Percentiles rank a stretch among this genome's conserved stretches.
Evolutionary conservation across 2,329 filamentous ascomycete genomes (phyloP).

Genomic region (Talaromyces verruculosus): DNA sequence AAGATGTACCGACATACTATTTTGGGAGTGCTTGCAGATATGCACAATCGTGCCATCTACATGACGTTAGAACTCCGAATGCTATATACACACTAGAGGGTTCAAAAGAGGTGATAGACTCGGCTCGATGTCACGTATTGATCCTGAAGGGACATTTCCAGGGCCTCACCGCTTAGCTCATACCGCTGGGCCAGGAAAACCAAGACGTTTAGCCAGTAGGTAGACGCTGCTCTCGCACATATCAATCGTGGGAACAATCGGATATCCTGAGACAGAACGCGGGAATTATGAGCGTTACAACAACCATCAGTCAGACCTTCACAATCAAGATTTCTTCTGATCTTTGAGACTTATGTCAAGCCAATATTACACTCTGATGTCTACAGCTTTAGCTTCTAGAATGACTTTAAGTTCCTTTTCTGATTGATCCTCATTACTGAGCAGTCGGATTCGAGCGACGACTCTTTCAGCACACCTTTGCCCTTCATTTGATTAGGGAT

Average conservation of each 20-base stretch:
- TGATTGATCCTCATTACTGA: background rate
- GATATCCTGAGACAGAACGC: background rate
- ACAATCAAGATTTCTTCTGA: background rate
- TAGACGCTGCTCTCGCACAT: background rate
- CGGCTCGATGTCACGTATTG: background rate
- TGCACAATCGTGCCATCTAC: background rate
- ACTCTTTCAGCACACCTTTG: background rate
- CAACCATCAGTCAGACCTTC: background rate
- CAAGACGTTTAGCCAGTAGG: too few species aligned
- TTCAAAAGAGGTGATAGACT: too few species aligned
- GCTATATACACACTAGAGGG: background rate
- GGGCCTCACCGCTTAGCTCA: background rate
- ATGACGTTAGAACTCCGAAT: background rate
- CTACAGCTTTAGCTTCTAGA: background rate
- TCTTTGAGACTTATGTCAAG: background rate
- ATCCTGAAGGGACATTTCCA: background rate
- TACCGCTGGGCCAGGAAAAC: background rate
- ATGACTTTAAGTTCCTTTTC: background rate
- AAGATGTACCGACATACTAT: background rate
- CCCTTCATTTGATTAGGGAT: background rate
- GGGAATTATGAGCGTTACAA: background rate
- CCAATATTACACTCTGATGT: background rate
- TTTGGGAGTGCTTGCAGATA: background rate
- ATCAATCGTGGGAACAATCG: background rate
- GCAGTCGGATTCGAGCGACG: background rate